Base-by-base conservation (phyloP, 106 monocot species). In the Chionographis japonica region DNA sequence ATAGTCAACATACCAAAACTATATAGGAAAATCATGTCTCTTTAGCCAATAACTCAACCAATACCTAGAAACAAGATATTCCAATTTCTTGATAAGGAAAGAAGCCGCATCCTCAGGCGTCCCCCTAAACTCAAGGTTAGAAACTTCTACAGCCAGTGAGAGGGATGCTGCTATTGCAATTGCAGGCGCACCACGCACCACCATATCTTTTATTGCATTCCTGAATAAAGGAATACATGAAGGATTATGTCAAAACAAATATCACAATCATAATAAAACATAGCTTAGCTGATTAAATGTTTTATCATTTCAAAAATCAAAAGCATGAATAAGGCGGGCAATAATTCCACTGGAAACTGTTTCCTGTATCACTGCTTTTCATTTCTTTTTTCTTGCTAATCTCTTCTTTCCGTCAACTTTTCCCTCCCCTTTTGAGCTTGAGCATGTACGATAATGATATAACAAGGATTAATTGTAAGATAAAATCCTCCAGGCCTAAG, bases 151-250 rank as follows among this genome's bases (percentile, higher is more conserved):
- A 59, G 93, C 92, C n/a, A 93, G 75, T 13, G 93, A 90, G 37
- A 98, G 77, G 37, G 87, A 87, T 41, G 98, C 98, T 63, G 98
- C 75, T 72, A 98, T 98, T 12, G 98, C 98, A 39, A 98, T 98
- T 60, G 98, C 98, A 60, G 93, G 98, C 49, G 98, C 98, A 68
- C 92, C 98, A 37, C 98, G 86, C 15, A 98, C 93, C 37, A 90
- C 90, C 98, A 98, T 98, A 37, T 93, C 97, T 63, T 83, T 82
- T 62, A 98, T 90, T 37, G 97, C 90, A 79, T 78, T 85, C 98
- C 98, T 98, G 70, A 62, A 27, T 27, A 54, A 73, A 19, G 43
- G 2, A 37, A 39, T 49, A n/a, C 9, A 39, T 52, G 12, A 11
- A 60, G 10, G 18, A 43, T 8, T 3, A 50, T 12, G 19, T 52